Percentiles rank a stretch among this genome's conserved stretches.
phyloP scores from a whole-genome alignment of 805 yeast genomes.

The Geotrichum ghanense region DNA sequence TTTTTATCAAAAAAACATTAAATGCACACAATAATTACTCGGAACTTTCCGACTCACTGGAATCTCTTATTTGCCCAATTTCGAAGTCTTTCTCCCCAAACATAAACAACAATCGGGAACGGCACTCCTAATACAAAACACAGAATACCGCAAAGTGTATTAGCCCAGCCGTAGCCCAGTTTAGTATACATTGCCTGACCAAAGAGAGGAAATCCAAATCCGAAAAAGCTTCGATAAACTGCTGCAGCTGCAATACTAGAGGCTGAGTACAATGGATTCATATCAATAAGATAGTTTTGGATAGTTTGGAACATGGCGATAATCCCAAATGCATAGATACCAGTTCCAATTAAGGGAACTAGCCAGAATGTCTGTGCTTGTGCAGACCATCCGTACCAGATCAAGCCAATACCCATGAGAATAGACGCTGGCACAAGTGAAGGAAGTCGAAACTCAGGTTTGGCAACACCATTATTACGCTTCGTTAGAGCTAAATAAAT shows the following conservation, averaged over 20 bases:
- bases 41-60: too few species aligned
- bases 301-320: conserved; percentile 58
- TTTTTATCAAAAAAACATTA: not conserved
- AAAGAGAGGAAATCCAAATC: conserved; percentile 59
- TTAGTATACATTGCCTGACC: conserved; percentile 44
- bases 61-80: conserved; percentile 44
- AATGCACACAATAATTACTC: too few species aligned
- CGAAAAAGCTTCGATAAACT: conserved; percentile 53
- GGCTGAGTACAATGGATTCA: conserved; percentile 58
- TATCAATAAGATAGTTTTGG: conserved; percentile 58
- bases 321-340: conserved; percentile 46
- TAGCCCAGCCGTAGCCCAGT: conserved; percentile 64
- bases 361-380: conserved; percentile 46
- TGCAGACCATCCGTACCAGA: conserved; percentile 69
- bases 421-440: conserved; percentile 39
- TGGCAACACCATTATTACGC: conserved; percentile 28
- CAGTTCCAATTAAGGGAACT: conserved; percentile 51
- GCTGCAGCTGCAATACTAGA: conserved; percentile 62
- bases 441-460: conserved; percentile 41
- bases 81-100: conserved; percentile 47
- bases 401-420: conserved; percentile 44
- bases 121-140: conserved; percentile 54
- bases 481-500: conserved; percentile 30
- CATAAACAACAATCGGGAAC: conserved; percentile 43
- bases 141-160: conserved; percentile 48